Evolutionary conservation across 345 rosid genomes (phyloP), one percentile per base, ranked within the genome.

Genomic region (Eucalyptus globulus): DNA sequence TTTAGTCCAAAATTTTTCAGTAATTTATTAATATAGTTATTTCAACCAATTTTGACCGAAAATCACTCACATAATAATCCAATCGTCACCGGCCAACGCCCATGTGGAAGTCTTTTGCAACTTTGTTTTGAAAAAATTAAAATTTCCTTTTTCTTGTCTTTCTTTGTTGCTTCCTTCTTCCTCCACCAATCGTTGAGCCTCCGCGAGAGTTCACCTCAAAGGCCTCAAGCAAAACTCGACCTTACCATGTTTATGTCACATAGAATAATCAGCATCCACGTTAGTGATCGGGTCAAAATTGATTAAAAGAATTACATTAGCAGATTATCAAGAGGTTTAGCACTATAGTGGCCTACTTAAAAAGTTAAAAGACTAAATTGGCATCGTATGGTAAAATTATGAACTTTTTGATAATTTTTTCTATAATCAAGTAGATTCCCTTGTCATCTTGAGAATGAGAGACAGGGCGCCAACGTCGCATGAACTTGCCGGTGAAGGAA

Each of bases 1-100:
- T 56, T 2, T 24, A 56, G 13, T 56, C 29, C 6, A 22, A 56
- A 56, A 4, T 56, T 0, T 56, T 56, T 56, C 3, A 1, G 0
- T 11, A 56, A 56, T 56, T 56, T 56, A 24, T 17, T 1, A 5
- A 1, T 56, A 24, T 56, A 56, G 1, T 53, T 0, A 0, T 51
- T 51, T 51, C 9, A 1, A 51, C 4, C 6, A 22, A 21, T 56
- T 56, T 56, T 24, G 3, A 2, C 1, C 2, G 3, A 56, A 9
- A 56, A 56, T 56, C 29, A 10, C 62, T 24, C 14, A 56, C 29
- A 1, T 10, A 10, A 24, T 24, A 9, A 24, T 56, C 6, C 29
- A 0, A 24, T 24, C 6, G 0, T 1, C 6, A 0, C 3, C 0
- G 0, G 5, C 58, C 26, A 53, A 53, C 0, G 5, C 24, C 27